Evolutionary conservation across 768 basidiomycete genomes (phyloP).

Genomic region (Dioszegia crocea): DNA sequence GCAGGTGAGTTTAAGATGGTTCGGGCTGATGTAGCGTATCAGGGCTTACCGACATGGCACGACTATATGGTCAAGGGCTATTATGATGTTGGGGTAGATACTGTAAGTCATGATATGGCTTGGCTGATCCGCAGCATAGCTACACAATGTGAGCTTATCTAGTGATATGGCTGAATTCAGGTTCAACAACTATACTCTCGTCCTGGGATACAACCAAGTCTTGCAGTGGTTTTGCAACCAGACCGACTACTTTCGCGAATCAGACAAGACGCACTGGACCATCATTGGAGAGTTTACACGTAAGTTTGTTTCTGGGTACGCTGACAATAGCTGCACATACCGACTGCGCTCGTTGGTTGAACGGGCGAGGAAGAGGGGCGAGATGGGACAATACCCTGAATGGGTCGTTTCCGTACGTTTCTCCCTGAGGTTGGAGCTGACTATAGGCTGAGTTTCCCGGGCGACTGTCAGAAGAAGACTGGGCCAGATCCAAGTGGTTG

Average conservation of each 20-base stretch:
- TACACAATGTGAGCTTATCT: conserved; percentile 33
- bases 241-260: conserved; percentile 20
- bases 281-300: conserved; percentile 82
- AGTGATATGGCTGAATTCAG: conserved; percentile 16
- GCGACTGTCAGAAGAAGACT: conserved; percentile 69
- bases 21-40: conserved; percentile 39
- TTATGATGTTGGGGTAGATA: conserved; percentile 41
- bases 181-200: conserved; percentile 29
- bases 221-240: conserved; percentile 39
- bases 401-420: conserved; percentile 26
- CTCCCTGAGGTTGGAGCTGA: background rate
- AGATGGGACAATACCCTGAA: conserved; percentile 56
- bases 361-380: conserved; percentile 71
- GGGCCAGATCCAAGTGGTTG: conserved; percentile 59
- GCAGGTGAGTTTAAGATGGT: conserved; percentile 8
- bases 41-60: conserved; percentile 38
- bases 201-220: conserved; percentile 37
- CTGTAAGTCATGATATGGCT: conserved; percentile 28
- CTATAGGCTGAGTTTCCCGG: conserved; percentile 64
- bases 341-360: conserved; percentile 68
- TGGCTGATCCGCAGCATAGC: conserved; percentile 35
- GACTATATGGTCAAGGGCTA: conserved; percentile 38
- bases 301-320: conserved; percentile 11
- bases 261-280: conserved; percentile 64
- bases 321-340: conserved; percentile 33